Evolutionary conservation across 306 rosid genomes (phyloP).

Genomic region (Vigna unguiculata): DNA sequence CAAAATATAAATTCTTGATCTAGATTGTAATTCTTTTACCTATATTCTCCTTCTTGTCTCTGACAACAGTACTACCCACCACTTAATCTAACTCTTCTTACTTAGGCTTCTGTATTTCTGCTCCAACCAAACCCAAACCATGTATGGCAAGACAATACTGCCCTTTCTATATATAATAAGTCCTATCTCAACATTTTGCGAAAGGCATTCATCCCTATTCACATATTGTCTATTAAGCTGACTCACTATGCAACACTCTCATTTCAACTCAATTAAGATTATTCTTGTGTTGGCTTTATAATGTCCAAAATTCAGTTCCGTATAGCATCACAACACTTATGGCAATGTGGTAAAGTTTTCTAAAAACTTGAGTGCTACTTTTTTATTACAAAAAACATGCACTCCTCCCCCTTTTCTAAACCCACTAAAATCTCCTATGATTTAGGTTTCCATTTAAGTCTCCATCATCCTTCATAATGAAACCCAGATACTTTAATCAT

Average conservation of each 20-base stretch:
- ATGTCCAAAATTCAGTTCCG: neutral
- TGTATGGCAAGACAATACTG: neutral
- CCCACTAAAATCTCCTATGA: neutral
- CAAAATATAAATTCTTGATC: neutral
- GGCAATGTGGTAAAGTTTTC: neutral
- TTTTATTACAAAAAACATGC: neutral
- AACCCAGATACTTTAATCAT: neutral
- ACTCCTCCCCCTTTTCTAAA: neutral
- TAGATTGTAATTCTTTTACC: neutral
- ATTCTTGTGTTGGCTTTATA: neutral
- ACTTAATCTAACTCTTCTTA: neutral
- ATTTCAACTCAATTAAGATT: neutral
- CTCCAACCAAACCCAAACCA: neutral
- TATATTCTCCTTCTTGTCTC: neutral
- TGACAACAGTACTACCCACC: neutral
- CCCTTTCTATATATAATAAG: neutral
- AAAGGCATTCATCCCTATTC: neutral
- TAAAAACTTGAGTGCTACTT: neutral
- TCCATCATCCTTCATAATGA: neutral
- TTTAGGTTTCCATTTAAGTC: neutral
- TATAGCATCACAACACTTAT: neutral
- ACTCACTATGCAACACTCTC: neutral
- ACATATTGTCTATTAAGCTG: neutral
- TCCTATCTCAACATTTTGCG: neutral
- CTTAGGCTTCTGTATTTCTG: neutral